A percentile compares a stretch with the other conserved stretches of the same genome.
Conservation (phyloP, 2,329 filamentous ascomycete species). For the Colletotrichum costaricense region DNA sequence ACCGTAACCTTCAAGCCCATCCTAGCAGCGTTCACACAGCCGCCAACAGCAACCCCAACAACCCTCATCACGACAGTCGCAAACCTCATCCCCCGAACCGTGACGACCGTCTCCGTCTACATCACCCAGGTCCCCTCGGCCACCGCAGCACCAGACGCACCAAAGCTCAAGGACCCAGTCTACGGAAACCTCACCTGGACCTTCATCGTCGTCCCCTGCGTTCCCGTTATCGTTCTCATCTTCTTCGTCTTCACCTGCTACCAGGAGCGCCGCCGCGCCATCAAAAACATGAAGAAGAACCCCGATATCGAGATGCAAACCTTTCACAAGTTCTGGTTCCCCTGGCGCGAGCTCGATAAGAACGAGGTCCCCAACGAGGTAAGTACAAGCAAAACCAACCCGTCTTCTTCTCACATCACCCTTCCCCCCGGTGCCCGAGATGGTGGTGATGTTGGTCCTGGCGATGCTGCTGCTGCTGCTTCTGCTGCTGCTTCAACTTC, state of each 20-base stretch:
- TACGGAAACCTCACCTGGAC: conserved; percentile 25
- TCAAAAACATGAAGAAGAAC: not conserved
- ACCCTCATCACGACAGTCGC: not conserved
- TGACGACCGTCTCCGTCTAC: not conserved
- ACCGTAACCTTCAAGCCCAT: not conserved
- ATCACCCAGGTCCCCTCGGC: not conserved
- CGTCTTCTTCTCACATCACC: not conserved
- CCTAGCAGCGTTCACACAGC: not conserved
- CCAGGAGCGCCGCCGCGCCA: conserved; percentile 12
- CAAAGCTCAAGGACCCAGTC: not conserved
- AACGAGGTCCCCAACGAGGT: conserved; percentile 25
- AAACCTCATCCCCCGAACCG: not conserved
- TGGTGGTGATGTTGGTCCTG: not conserved
- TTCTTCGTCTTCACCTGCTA: not conserved
- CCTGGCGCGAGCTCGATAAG: conserved; percentile 32
- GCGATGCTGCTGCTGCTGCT: not conserved
- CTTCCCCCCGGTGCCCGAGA: not conserved
- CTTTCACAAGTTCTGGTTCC: conserved; percentile 29
- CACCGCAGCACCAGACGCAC: not conserved
- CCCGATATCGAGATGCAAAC: conserved; percentile 30
- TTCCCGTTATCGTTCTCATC: not conserved
- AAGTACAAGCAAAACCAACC: not conserved
- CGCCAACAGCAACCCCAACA: not conserved
- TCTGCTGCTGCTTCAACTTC: not conserved
- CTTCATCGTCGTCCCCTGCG: conserved; percentile 26